phyloP scores from a whole-genome alignment of 106 monocot species.

The Amphibolis antarctica region DNA sequence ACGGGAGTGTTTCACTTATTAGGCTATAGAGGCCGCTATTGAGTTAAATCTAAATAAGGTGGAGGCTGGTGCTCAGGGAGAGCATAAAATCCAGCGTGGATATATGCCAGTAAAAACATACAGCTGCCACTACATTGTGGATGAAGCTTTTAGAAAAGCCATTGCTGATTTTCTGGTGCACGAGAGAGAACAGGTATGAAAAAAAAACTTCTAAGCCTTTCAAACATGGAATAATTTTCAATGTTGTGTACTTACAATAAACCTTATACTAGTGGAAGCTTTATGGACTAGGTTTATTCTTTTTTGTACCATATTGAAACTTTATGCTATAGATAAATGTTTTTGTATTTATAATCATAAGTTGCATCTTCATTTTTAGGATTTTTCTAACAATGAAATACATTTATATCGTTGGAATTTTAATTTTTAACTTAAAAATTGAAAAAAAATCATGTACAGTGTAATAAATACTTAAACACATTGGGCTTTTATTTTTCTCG shows the following conservation, averaged over 20 bases:
- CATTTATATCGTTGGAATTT: too few species aligned
- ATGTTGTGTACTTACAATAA: not conserved
- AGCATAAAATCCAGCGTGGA: constrained; percentile 94
- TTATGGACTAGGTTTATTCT: too few species aligned
- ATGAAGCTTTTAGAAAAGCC: constrained; percentile 57
- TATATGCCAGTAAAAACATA: constrained; percentile 94
- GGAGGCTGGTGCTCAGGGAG: constrained; percentile 98
- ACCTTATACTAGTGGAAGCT: too few species aligned
- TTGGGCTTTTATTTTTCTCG: too few species aligned
- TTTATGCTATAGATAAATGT: too few species aligned
- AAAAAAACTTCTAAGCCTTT: not conserved
- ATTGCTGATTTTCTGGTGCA: constrained; percentile 60
- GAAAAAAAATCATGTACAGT: too few species aligned
- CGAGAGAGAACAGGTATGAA: constrained; percentile 61
- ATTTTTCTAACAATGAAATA: too few species aligned
- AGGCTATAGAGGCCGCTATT: constrained; percentile 99
- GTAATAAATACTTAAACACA: too few species aligned
- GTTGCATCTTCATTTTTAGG: too few species aligned
- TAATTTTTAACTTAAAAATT: too few species aligned
- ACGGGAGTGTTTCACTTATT: not conserved
- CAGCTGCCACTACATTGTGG: constrained; percentile 79
- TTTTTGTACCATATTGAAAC: too few species aligned
- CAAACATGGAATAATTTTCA: not conserved
- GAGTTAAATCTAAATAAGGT: constrained; percentile 81
- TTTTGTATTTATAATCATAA: too few species aligned